Base-by-base conservation (phyloP, 257 asterid species). In the Primulina tabacum region DNA sequence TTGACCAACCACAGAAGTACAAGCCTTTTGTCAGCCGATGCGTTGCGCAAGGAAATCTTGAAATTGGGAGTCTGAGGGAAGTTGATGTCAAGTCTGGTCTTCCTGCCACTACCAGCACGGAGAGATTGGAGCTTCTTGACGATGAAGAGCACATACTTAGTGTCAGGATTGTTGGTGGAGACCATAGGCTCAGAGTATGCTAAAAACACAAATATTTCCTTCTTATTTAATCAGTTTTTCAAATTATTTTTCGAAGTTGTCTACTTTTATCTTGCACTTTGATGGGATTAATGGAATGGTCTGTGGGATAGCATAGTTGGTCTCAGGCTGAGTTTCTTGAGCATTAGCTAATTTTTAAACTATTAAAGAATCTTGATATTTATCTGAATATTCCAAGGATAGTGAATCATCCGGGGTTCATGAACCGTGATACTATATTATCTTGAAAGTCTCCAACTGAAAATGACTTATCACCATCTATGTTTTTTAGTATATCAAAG, bases 21-120 rank as follows among this genome's bases (percentile, higher is more conserved):
- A 89, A 89, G 73, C 95, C 96, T 33, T 89, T 89, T 66, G 74
- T 87, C 61, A 89, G 94, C 75, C 83, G 90, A 62, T 89, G 96
- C 73, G 81, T 84, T 66, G 88, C 66, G 59, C 80, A 76, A 77
- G 96, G 89, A 63, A 82, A 79, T 82, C 90, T 89, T 76, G 87
- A 81, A 77, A 85, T 85, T 26, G 94, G 92, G 60, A 85, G 92
- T 74, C 75, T 89, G 77, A 81, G 96, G 80, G 95, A 89, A 84
- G 94, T 89, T 65, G 91, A 85, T 77, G 90, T 89, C 52, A 89
- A 84, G 80, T 87, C 95, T 0, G 94, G 94, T 72, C 96, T 89
- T 83, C 96, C 94, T 56, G 96, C 94, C 68, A 87, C 96, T 56
- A 85, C 96, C 66, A 89, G 96, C 87, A 89, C 96, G 2, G 94